phyloP scores from a whole-genome alignment of 2,329 filamentous ascomycete species.

The Paradendryphiella salina region DNA sequence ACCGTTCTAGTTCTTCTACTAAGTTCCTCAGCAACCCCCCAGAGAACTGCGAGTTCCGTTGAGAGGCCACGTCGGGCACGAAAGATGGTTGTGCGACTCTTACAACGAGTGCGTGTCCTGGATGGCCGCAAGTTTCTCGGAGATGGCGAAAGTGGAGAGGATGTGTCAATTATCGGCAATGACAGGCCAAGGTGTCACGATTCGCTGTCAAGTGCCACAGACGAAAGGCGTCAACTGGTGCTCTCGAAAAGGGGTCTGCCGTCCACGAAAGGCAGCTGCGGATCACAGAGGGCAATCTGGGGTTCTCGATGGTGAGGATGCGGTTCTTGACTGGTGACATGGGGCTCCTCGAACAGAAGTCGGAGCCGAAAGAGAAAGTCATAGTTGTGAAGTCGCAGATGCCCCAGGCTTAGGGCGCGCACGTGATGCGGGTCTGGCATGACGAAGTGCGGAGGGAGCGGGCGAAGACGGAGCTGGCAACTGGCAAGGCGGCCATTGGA shows the following conservation, averaged over 20 bases:
- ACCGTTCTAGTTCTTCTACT: no score
- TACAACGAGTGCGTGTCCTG: neutral
- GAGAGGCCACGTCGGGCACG: neutral
- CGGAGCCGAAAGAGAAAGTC: no score
- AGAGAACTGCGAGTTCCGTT: neutral
- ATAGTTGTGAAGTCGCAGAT: no score
- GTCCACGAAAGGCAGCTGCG: neutral
- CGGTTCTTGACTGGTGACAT: neutral
- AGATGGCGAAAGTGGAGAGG: neutral
- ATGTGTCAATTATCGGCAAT: neutral
- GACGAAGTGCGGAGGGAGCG: neutral
- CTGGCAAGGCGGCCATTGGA: neutral
- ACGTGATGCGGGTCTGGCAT: no score
- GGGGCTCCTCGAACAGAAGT: neutral
- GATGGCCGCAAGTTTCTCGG: neutral
- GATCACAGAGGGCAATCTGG: neutral
- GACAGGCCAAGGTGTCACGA: slow-evolving; percentile 1
- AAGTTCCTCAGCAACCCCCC: neutral
- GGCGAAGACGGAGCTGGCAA: neutral
- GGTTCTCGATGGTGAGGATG: neutral
- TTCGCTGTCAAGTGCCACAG: slow-evolving; percentile 7
- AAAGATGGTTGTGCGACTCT: neutral
- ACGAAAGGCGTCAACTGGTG: neutral
- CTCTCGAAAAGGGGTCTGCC: neutral
- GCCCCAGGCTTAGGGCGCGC: no score